These are phyloP conservation scores for Picea mariana DNA, from an alignment of 83 land plant species.

Conservation along the genomic window DNA sequence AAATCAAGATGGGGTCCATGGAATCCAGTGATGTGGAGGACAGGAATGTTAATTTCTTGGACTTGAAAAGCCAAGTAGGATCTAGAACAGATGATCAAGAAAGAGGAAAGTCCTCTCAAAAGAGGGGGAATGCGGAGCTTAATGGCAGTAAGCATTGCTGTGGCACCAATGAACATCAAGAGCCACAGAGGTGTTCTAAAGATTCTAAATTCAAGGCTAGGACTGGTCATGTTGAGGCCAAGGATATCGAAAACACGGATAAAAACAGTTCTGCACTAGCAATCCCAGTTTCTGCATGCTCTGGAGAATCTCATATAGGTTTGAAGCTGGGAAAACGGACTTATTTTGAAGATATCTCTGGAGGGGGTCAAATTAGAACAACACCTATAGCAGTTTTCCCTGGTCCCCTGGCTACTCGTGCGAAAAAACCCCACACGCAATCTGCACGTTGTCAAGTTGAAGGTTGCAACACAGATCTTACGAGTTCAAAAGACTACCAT, in stretches of 20 bases:
- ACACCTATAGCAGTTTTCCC: no score
- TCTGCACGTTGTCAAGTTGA: constrained; percentile 62
- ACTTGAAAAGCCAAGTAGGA: constrained; percentile 4
- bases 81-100: constrained; percentile 1
- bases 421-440: neutral
- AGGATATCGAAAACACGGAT: constrained; percentile 1
- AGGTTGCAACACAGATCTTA: constrained; percentile 59
- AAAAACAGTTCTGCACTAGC: neutral
- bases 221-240: neutral
- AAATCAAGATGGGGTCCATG: constrained; percentile 6
- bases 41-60: neutral
- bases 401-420: neutral
- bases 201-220: neutral
- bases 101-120: neutral
- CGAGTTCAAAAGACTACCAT: constrained; percentile 55
- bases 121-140: neutral
- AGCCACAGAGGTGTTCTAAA: constrained; percentile 1
- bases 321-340: constrained; percentile 32
- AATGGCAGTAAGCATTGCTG: neutral
- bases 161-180: neutral
- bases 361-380: neutral
- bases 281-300: neutral
- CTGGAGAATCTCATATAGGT: constrained; percentile 18
- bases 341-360: constrained; percentile 26
- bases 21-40: neutral